phyloP scores from a whole-genome alignment of 1,284 basidiomycete species.

The Austroboletus rostrupii region DNA sequence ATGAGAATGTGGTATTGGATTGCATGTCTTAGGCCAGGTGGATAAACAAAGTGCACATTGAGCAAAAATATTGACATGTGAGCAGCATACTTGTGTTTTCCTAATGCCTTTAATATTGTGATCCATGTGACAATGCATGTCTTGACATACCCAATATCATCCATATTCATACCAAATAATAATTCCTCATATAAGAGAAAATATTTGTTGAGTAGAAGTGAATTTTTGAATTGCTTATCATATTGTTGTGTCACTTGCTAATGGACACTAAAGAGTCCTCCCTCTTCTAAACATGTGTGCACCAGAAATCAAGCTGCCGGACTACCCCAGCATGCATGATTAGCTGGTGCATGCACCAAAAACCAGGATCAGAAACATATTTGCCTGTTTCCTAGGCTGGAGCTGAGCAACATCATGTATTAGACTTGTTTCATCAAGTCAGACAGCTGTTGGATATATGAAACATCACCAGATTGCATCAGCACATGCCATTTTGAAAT shows the following conservation, averaged over 20 bases:
- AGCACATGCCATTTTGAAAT: background rate
- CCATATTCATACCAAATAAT: constrained; percentile 5
- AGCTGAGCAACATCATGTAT: background rate
- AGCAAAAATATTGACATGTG: constrained; percentile 7
- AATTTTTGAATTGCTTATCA: constrained; percentile 9
- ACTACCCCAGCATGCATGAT: background rate
- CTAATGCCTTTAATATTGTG: constrained; percentile 9
- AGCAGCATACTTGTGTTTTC: constrained; percentile 18
- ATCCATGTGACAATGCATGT: constrained; percentile 5
- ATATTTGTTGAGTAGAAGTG: constrained; percentile 8
- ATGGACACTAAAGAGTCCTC: no score
- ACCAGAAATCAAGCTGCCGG: background rate
- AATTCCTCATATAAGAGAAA: constrained; percentile 10
- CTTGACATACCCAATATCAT: constrained; percentile 2
- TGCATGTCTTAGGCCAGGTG: background rate
- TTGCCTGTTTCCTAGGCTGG: background rate
- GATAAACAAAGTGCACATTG: constrained; percentile 10
- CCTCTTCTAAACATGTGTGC: background rate
- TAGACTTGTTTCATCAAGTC: background rate
- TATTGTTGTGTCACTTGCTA: no score
- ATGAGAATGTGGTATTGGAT: constrained; percentile 16
- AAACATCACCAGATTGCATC: background rate
- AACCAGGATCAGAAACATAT: background rate
- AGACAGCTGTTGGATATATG: background rate
- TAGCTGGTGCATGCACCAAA: background rate